Conservation (phyloP, 306 rosid species). For the Medicago ruthenica region DNA sequence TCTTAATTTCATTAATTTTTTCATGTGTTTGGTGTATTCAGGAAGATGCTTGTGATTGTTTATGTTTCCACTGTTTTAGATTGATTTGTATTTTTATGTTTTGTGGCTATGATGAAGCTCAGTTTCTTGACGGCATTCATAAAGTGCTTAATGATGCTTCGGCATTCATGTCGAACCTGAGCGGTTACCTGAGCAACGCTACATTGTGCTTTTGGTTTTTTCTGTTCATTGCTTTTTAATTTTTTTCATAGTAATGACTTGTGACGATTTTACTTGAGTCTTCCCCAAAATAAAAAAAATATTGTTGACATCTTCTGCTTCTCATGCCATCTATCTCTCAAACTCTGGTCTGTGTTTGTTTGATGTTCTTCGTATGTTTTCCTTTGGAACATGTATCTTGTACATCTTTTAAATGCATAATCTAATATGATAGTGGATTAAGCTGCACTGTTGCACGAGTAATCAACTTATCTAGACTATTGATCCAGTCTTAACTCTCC, state of each 20-base stretch:
- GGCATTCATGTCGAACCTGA: constrained; percentile 52
- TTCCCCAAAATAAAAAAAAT: not conserved
- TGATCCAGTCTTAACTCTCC: not conserved
- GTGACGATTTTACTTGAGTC: not conserved
- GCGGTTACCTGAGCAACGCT: constrained; percentile 56
- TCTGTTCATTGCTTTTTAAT: not conserved
- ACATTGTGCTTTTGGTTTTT: not conserved
- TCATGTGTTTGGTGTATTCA: not conserved
- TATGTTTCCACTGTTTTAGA: not conserved
- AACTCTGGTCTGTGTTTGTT: not conserved
- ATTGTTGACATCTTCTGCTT: not conserved
- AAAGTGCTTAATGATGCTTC: constrained; percentile 45
- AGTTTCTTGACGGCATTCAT: constrained; percentile 43
- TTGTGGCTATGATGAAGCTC: constrained; percentile 43
- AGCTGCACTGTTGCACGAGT: not conserved
- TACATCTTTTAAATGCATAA: not conserved
- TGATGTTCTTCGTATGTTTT: not conserved
- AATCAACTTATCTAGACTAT: not conserved
- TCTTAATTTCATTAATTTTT: not conserved
- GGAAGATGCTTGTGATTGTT: not conserved
- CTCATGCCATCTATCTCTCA: not conserved
- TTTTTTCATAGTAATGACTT: not conserved
- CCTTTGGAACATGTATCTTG: not conserved
- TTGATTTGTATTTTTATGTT: not conserved
- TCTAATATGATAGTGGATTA: not conserved